These are phyloP conservation scores for Cyberlindnera veronae DNA, from an alignment of 805 yeast species.

Conservation along the genomic window DNA sequence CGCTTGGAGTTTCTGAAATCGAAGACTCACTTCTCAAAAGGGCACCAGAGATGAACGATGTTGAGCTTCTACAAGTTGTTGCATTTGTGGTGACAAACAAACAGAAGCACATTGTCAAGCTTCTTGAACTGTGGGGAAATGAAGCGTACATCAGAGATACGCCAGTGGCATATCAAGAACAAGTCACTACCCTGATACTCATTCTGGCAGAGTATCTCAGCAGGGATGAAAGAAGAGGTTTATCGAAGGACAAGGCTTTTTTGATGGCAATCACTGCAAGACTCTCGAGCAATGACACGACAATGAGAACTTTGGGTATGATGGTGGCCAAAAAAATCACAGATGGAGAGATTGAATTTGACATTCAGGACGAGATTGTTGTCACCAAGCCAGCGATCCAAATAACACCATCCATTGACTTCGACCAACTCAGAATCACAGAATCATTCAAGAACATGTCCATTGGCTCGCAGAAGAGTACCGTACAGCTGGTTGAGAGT, in stretches of 20 bases:
- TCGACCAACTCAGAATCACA: conserved; percentile 15
- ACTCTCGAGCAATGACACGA: conserved; percentile 45
- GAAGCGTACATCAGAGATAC: conserved; percentile 35
- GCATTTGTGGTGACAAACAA: conserved; percentile 7
- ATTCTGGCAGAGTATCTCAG: conserved; percentile 30
- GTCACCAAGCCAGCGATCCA: conserved; percentile 1
- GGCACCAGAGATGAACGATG: conserved; percentile 6
- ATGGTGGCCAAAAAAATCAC: conserved; percentile 49
- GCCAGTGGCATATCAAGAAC: conserved; percentile 42
- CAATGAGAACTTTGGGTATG: conserved; percentile 52
- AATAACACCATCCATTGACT: conserved; percentile 10
- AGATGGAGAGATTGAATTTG: conserved; percentile 27
- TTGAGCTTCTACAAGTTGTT: conserved; percentile 15
- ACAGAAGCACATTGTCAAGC: background rate
- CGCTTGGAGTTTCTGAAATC: conserved; percentile 5
- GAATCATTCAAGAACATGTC: conserved; percentile 11
- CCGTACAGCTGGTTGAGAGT: conserved; percentile 22
- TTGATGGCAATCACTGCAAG: conserved; percentile 50
- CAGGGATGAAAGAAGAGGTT: conserved; percentile 20
- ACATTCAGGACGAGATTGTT: conserved; percentile 25
- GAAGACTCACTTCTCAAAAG: conserved; percentile 9
- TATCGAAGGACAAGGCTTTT: conserved; percentile 40
- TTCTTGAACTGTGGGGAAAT: conserved; percentile 36
- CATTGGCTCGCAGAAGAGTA: conserved; percentile 9
- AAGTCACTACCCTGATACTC: conserved; percentile 45